Base-by-base conservation (phyloP, 441 rosid genomes). In the Euphorbia corollata region DNA sequence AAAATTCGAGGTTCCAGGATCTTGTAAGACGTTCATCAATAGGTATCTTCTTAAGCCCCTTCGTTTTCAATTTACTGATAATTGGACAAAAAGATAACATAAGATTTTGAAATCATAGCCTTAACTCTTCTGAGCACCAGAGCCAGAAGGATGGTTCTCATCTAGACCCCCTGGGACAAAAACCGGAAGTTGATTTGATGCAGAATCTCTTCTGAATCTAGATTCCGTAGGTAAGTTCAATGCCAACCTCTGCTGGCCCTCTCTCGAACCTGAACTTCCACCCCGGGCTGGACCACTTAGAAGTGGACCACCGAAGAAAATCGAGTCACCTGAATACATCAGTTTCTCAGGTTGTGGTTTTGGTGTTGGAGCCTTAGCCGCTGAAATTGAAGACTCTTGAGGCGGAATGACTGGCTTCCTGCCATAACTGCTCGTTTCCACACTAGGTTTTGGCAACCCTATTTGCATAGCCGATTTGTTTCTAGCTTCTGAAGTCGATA, bases 101-200 rank as follows among this genome's bases (percentile, higher is more conserved):
- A 15, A 20, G 48, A 24, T 6, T 59, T 67, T 27, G 18, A 55
- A 55, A 53, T 65, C 41, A 18, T 30, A 67, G 51, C 65, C 27
- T 39, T 71, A 20, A 39, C 54, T 53, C 83, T 81, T 81, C 75
- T 75, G 83, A 23, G 71, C 77, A 68, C 82, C 81, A n/a, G 84
- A 83, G 55, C 79, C 77, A 34, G 82, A 73, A 57, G 71, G 67
- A 19, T 82, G 79, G 67, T 78, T 80, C 16, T 75, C 77, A 59
- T 84, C 85, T 73, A 78, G 76, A 70, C 83, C 96, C 67, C 83
- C 83, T 22, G 96, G 98, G 65, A 80, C 87, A 74, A 93, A 91
- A 64, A 91, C 97, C 6, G 96, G 98, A 47, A 91, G 91, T 75
- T 89, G 98, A 59, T 86, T 83, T 13, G 95, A 92, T 61, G 80